Evolutionary conservation across 2,329 filamentous ascomycete genomes (phyloP), one percentile per base, ranked within the genome.

Genomic region (Saccharata proteae): DNA sequence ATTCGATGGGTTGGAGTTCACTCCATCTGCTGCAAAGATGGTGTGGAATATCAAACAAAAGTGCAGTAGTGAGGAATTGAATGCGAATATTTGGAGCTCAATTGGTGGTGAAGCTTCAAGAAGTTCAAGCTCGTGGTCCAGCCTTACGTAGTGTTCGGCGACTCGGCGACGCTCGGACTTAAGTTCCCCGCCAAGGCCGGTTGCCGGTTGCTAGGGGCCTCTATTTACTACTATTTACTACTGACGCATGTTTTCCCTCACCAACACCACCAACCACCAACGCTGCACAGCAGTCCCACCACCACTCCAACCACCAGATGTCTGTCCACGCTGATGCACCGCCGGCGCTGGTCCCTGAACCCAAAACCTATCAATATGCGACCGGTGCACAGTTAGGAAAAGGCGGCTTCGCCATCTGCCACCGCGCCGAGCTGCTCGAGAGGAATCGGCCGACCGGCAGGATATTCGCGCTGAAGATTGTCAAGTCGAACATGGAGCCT

Each of bases 321-420:
- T 63, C 62, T 42, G 51, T 65, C 37, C 63, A 67, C 49, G 64
- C 64, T 36, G 64, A 65, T 37, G 56, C 63, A 24, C 64, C 64
- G 39, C 64, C 64, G 30, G 52, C 57, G 36, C 65, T 78, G 27
- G 80, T 79, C 47, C 61, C 65, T 33, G 79, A 84, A 52, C 75
- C 77, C 32, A 71, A 67, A 34, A 80, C 80, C 32, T 72, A 77
- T 33, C 66, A 76, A 29, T 88, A 86, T 61, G 71, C 78, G 44
- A 74, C 81, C 18, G 79, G 80, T 35, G 74, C 74, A 45, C 65
- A 82, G 49, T 64, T 88, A 36, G 81, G 81, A 16, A 86, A 83
- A 57, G 81, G 81, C 27, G 81, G 81, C 7, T 88, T 88, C 49
- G 81, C 81, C 41, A 79, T 86, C 39, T 86, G 80, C 59, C 80